phyloP scores from a whole-genome alignment of 116 monocot genomes.

The Papilionanthe hybrid region DNA sequence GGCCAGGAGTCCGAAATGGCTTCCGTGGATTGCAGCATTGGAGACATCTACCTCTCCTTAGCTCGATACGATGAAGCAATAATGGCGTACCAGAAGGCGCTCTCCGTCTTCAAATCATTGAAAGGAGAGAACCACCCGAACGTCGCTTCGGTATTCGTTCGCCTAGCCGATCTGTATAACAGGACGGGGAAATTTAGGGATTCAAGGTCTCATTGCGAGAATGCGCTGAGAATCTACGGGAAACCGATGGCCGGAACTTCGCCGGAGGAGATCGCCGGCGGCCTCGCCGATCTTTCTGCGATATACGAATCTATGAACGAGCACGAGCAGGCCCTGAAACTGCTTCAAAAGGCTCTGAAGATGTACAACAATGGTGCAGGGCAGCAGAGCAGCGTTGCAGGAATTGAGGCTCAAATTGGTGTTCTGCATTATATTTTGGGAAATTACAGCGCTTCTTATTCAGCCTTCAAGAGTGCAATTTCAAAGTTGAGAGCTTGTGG shows the following conservation, averaged over 20 bases:
- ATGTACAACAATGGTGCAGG: constrained; percentile 58
- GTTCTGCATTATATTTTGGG: constrained; percentile 62
- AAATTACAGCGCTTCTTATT: constrained; percentile 56
- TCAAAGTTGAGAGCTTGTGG: constrained; percentile 51
- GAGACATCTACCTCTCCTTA: constrained; percentile 62
- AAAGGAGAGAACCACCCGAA: constrained; percentile 68
- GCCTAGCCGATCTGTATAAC: constrained; percentile 67
- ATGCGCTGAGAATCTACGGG: constrained; percentile 54
- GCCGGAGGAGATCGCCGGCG: constrained; percentile 55
- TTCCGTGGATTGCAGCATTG: constrained; percentile 65
- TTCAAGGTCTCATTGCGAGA: constrained; percentile 58
- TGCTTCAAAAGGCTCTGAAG: constrained; percentile 66
- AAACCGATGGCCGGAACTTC: constrained; percentile 54
- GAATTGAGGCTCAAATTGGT: constrained; percentile 73
- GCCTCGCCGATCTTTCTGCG: constrained; percentile 58
- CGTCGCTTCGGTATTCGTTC: constrained; percentile 52
- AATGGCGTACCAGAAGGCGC: constrained; percentile 62
- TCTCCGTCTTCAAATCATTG: constrained; percentile 40
- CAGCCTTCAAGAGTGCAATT: constrained; percentile 51
- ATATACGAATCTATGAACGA: constrained; percentile 73
- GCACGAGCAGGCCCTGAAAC: constrained; percentile 62
- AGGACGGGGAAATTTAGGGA: constrained; percentile 67
- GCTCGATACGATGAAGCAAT: constrained; percentile 65
- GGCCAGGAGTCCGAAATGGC: constrained; percentile 63
- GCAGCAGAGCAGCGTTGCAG: constrained; percentile 67